Conservation (phyloP, 2,329 filamentous ascomycete genomes). For the Trichophyton schoenleinii region DNA sequence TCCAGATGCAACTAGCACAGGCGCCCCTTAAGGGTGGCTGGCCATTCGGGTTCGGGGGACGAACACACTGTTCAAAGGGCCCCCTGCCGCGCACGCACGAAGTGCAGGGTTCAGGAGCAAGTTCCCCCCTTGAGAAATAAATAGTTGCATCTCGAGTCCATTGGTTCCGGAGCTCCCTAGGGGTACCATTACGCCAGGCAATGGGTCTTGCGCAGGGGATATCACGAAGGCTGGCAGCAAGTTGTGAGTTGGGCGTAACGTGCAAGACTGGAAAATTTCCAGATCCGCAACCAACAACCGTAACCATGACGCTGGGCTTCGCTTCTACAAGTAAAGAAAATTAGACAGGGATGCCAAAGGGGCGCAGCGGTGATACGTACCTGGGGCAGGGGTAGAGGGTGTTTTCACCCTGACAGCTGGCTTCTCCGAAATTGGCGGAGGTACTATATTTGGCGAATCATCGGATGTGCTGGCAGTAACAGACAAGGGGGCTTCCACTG, state of each 20-base stretch:
- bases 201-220: background rate
- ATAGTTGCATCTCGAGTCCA: background rate
- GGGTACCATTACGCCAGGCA: background rate
- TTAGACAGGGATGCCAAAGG: background rate
- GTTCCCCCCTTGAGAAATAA: background rate
- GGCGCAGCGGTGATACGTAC: background rate
- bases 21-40: background rate
- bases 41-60: background rate
- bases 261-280: background rate
- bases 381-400: background rate
- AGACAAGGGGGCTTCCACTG: background rate
- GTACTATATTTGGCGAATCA: background rate
- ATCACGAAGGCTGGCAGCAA: background rate
- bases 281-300: background rate
- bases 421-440: background rate
- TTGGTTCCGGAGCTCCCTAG: background rate
- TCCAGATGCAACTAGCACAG: background rate
- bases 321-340: background rate
- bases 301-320: background rate
- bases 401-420: background rate
- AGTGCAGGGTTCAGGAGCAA: background rate
- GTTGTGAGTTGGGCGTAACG: background rate
- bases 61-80: background rate
- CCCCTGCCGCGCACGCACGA: background rate
- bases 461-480: background rate